Evolutionary conservation across 176 grass and related monocot genomes (phyloP).

Genomic region (Poa pratensis): DNA sequence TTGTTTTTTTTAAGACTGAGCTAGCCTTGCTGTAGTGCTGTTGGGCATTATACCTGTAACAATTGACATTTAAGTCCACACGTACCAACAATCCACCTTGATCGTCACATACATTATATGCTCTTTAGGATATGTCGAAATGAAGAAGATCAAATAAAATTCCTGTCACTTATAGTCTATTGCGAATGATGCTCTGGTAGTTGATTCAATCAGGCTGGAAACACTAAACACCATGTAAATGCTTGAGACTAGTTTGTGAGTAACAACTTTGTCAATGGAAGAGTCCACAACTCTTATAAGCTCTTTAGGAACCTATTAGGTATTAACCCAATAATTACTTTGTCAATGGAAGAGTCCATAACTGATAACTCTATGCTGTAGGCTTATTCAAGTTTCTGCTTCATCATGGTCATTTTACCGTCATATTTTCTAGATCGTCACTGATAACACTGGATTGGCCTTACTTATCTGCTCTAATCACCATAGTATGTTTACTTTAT

Average conservation of each 20-base stretch:
- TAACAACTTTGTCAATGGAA: constrained; percentile 25
- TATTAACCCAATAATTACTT: not conserved
- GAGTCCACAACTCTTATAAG: not conserved
- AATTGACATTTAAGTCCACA: not conserved
- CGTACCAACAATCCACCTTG: constrained; percentile 11
- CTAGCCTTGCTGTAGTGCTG: not conserved
- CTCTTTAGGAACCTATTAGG: not conserved
- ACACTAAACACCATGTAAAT: constrained; percentile 3
- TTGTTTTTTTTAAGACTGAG: not conserved
- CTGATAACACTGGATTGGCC: not conserved
- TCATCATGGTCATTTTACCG: constrained; percentile 18
- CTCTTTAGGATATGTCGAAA: not conserved
- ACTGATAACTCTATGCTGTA: not conserved
- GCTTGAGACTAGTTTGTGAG: not conserved
- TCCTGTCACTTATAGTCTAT: not conserved
- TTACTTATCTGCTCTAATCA: constrained; percentile 11
- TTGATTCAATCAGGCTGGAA: not conserved
- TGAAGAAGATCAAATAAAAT: constrained; percentile 5
- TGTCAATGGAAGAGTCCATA: not conserved
- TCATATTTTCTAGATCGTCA: not conserved
- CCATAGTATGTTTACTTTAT: not conserved
- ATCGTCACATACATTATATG: not conserved
- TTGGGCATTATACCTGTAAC: constrained; percentile 1
- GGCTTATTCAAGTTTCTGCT: not conserved
- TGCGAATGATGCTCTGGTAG: not conserved